Conservation (phyloP, 164 flowering plant species). For the Warburgia ugandensis region DNA sequence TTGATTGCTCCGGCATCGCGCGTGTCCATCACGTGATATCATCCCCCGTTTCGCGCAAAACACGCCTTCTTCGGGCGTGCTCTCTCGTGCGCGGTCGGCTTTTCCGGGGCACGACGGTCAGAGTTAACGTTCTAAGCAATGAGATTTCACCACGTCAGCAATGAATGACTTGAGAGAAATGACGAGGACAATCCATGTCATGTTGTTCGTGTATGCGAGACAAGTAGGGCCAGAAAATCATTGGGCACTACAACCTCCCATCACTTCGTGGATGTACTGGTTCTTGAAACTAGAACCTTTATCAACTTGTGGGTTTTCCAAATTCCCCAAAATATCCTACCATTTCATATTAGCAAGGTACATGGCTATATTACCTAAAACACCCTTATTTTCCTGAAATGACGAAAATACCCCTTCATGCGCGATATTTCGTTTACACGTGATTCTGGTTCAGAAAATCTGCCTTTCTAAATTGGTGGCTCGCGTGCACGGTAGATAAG, state of each 20-base stretch:
- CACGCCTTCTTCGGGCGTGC: conserved; percentile 8
- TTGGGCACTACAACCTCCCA: conserved; percentile 7
- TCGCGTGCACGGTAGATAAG: too few relatives aligned
- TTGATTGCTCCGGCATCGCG: conserved; percentile 12
- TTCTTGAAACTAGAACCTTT: background rate
- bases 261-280: conserved; percentile 2
- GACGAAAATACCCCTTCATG: too few relatives aligned
- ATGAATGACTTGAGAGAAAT: background rate
- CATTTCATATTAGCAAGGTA: background rate
- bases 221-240: conserved; percentile 12
- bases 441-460: too few relatives aligned
- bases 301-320: background rate
- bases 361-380: too few relatives aligned
- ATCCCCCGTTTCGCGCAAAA: background rate
- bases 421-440: too few relatives aligned
- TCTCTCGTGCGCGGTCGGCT: conserved; percentile 11
- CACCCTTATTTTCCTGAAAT: too few relatives aligned
- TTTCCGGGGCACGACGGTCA: background rate
- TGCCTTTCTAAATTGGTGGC: too few relatives aligned
- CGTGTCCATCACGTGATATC: conserved; percentile 12
- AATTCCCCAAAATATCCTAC: background rate
- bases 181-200: background rate
- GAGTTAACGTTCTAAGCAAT: background rate
- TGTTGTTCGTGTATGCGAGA: background rate
- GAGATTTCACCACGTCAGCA: background rate